Evolutionary conservation across 257 asterid genomes (phyloP).

Genomic region (Penstemon davidsonii): DNA sequence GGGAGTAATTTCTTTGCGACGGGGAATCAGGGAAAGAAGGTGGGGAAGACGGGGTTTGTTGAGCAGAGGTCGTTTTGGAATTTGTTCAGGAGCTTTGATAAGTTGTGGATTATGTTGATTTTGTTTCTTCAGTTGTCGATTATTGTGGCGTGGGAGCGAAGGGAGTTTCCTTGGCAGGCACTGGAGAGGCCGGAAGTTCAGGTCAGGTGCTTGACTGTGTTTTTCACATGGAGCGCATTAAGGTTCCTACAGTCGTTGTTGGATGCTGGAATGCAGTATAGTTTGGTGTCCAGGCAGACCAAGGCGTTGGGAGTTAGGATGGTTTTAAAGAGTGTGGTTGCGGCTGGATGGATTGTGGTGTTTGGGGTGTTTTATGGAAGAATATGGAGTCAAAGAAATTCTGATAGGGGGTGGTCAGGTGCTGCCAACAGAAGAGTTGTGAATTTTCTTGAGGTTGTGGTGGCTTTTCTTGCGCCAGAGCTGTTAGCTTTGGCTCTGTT

Average conservation of each 20-base stretch:
- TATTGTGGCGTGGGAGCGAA: conserved; percentile 82
- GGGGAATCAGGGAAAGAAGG: conserved; percentile 74
- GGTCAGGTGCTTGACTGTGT: conserved; percentile 77
- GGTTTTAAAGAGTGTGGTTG: conserved; percentile 72
- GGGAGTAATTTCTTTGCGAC: conserved; percentile 89
- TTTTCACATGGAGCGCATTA: conserved; percentile 84
- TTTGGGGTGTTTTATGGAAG: conserved; percentile 76
- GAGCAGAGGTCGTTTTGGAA: conserved; percentile 98
- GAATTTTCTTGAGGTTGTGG: conserved; percentile 69
- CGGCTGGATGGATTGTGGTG: conserved; percentile 84
- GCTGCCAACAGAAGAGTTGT: conserved; percentile 51
- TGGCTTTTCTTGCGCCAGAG: conserved; percentile 82
- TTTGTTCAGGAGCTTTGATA: conserved; percentile 87
- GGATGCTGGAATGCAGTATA: conserved; percentile 85
- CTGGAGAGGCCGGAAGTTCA: conserved; percentile 62
- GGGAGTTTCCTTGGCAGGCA: conserved; percentile 78
- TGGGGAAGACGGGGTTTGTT: conserved; percentile 96
- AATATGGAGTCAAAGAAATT: conserved; percentile 68
- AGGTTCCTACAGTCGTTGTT: conserved; percentile 86
- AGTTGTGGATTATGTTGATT: conserved; percentile 88
- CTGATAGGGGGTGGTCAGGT: conserved; percentile 51
- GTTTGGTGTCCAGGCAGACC: conserved; percentile 89
- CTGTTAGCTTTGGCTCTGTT: conserved; percentile 73
- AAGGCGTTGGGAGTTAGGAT: conserved; percentile 77
- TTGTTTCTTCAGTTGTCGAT: conserved; percentile 86